Evolutionary conservation across 768 basidiomycete species (phyloP).

Genomic region (Phlebiopsis gigantea): DNA sequence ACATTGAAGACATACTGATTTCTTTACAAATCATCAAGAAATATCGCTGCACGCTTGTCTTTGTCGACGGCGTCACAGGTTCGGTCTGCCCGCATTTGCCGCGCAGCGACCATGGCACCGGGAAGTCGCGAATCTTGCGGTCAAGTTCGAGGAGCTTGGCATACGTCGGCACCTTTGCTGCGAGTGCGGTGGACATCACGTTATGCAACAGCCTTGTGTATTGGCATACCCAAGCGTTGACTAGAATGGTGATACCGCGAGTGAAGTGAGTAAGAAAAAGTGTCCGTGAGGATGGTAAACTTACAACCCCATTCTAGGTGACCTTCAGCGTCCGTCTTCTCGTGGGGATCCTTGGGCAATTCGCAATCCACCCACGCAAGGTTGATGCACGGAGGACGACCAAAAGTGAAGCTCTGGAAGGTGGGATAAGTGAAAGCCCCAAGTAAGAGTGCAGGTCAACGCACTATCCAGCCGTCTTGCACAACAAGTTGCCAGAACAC

Average conservation of each 20-base stretch:
- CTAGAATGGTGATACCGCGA: slow-evolving; percentile 26
- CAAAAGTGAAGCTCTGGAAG: slow-evolving; percentile 53
- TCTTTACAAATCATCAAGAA: slow-evolving; percentile 24
- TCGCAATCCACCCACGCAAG: slow-evolving; percentile 50
- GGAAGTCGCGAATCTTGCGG: slow-evolving; percentile 45
- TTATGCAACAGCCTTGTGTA: slow-evolving; percentile 49
- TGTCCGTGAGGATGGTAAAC: slow-evolving; percentile 12
- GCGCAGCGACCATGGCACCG: slow-evolving; percentile 40
- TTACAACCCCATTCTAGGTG: slow-evolving; percentile 39
- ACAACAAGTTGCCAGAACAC: slow-evolving; percentile 70
- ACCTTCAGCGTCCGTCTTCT: slow-evolving; percentile 28
- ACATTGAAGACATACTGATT: slow-evolving; percentile 17
- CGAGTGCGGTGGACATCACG: slow-evolving; percentile 47
- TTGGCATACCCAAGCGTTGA: slow-evolving; percentile 50
- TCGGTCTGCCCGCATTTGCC: slow-evolving; percentile 18
- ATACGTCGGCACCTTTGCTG: slow-evolving; percentile 34
- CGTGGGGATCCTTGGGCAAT: slow-evolving; percentile 41
- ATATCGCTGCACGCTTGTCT: slow-evolving; percentile 17
- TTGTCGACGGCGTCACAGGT: slow-evolving; percentile 9
- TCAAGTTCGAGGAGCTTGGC: slow-evolving; percentile 43
- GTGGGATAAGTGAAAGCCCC: neutral
- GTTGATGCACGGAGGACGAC: slow-evolving; percentile 53
- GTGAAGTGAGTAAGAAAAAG: neutral
- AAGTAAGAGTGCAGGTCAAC: neutral
- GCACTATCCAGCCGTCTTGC: slow-evolving; percentile 57